Base-by-base conservation (phyloP, 1,139 yeast genomes). In the Candida smagusa region DNA sequence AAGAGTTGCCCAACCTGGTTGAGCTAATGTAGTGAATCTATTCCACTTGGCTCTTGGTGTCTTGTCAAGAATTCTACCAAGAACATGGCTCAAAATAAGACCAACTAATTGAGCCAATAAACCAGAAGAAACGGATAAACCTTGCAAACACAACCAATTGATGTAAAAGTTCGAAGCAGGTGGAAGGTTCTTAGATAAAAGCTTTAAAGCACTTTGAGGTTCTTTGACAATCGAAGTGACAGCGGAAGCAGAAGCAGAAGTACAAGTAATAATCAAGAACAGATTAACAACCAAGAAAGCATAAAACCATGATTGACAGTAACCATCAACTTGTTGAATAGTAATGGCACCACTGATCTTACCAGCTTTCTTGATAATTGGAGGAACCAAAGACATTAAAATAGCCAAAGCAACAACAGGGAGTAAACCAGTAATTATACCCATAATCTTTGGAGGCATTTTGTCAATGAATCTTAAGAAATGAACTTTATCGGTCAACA, bases 231-330 rank as follows among this genome's bases (percentile, higher is more conserved):
- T 75, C 9, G 72, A 63, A 6, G 79, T 77, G 3, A 83, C 81
- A 2, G 92, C 72, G 9, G 95, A 69, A 9, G 95, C 86, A 30
- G 75, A 74, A 33, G 96, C 79, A 9, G 96, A 86, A 13, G 95
- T 72, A 41, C 87, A 59, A 1, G 97, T 87, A 37, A 87, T 75
- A 37, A 89, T 89, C 45, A 90, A 61, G 63, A 90, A 90, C 12
- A 72, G 87, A 58, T 90, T 89, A 33, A 90, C 80, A 37, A 88
- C 90, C 62, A 85, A 92, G 77, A 90, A 90, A 2, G 89, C 95
- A 64, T 76, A 92, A 61, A 70, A 92, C 74, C 95, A 84, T 21
- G 82, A 73, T 61, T 92, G 97, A 47, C 95, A 87, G 61, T 77
- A 86, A 42, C 74, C 69, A 54, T 90, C 96, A 41, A 86, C 77